phyloP scores from a whole-genome alignment of 306 rosid genomes.

The Quercus parvula region DNA sequence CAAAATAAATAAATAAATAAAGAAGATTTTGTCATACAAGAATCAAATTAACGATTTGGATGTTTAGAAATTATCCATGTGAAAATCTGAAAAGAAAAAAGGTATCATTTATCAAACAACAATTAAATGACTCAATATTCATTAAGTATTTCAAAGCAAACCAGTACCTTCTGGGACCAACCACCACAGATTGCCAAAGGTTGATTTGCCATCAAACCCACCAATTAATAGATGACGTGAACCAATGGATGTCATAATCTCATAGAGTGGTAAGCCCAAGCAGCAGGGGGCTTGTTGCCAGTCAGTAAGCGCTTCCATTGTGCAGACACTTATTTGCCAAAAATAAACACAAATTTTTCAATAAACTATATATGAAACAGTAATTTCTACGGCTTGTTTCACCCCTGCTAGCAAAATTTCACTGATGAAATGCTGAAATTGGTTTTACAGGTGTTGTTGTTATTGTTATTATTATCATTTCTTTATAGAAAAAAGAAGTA shows the following conservation, averaged over 20 bases:
- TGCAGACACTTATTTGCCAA: slow-evolving; percentile 62
- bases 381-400: background rate
- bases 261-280: slow-evolving; percentile 92
- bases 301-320: slow-evolving; percentile 88
- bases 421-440: background rate
- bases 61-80: background rate
- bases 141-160: slow-evolving; percentile 13
- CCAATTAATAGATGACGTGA: slow-evolving; percentile 76
- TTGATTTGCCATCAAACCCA: slow-evolving; percentile 92
- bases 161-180: slow-evolving; percentile 83
- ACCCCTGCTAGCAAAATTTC: background rate
- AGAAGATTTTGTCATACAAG: background rate
- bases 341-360: background rate
- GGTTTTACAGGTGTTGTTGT: background rate
- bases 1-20: too few relatives aligned
- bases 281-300: slow-evolving; percentile 87
- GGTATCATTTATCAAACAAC: background rate
- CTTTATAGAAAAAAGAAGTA: background rate
- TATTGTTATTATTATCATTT: background rate
- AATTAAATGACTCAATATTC: background rate
- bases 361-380: slow-evolving; percentile 4
- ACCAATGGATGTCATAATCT: slow-evolving; percentile 57
- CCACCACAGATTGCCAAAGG: slow-evolving; percentile 95
- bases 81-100: background rate
- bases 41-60: background rate